Conservation (phyloP, 768 basidiomycete genomes). For the Coprinellus micaceus region DNA sequence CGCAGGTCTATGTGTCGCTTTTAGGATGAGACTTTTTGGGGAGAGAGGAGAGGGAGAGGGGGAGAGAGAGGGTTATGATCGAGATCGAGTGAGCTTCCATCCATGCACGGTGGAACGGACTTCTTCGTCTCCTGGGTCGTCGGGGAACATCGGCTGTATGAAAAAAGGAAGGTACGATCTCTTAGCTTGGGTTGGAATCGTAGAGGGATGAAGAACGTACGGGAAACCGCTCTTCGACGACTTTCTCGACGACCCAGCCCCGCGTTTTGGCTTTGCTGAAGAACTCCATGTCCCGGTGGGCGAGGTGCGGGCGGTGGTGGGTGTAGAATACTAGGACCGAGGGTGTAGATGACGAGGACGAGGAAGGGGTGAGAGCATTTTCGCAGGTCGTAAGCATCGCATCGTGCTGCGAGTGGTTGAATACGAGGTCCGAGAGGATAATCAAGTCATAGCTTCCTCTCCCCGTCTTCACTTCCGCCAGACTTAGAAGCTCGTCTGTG, state of each 20-base stretch:
- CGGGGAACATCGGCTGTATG: conserved; percentile 81
- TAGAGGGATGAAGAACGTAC: conserved; percentile 34
- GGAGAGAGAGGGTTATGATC: background rate
- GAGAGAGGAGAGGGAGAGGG: too few relatives aligned
- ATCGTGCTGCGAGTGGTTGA: conserved; percentile 94
- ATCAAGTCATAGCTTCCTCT: conserved; percentile 64
- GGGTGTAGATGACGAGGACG: conserved; percentile 9
- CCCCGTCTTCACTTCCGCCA: conserved; percentile 15
- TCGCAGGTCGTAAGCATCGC: conserved; percentile 77
- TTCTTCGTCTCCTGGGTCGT: conserved; percentile 76
- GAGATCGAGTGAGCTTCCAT: conserved; percentile 52
- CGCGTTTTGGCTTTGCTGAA: conserved; percentile 57
- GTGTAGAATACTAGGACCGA: conserved; percentile 79
- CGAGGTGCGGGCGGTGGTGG: conserved; percentile 83
- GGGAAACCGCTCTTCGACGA: conserved; percentile 60
- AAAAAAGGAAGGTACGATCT: background rate
- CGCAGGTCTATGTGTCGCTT: too few relatives aligned
- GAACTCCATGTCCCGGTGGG: conserved; percentile 79
- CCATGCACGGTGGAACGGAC: conserved; percentile 84
- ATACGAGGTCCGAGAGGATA: conserved; percentile 89
- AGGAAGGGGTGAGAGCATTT: conserved; percentile 24
- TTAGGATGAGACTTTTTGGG: too few relatives aligned
- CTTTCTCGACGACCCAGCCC: conserved; percentile 73
- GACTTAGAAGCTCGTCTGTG: conserved; percentile 41
- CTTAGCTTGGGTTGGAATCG: background rate